A percentile compares a stretch with the other conserved stretches of the same genome.
These are phyloP conservation scores for Bryoerythrophyllum caledonicum DNA, from an alignment of 225 moss, liverwort and hornwort species.

Conservation along the genomic window DNA sequence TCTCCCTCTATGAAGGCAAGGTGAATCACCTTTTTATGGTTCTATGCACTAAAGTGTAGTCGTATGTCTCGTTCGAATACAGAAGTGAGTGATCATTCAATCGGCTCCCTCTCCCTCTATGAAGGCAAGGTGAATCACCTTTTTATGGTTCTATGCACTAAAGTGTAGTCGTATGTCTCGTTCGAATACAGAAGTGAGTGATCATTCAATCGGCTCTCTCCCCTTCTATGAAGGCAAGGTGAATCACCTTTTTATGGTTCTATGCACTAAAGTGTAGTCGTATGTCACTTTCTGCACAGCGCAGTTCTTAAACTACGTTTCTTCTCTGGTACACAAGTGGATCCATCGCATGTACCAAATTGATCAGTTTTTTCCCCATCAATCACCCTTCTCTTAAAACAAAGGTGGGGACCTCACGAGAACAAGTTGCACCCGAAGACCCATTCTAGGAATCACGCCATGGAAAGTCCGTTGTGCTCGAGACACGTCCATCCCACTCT, in stretches of 20 bases:
- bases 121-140: background rate
- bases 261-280: background rate
- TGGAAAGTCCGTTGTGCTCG: background rate
- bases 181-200: background rate
- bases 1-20: background rate
- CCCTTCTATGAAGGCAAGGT: background rate
- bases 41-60: background rate
- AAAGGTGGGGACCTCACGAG: background rate
- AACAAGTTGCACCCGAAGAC: background rate
- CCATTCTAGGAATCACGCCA: background rate
- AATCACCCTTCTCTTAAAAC: background rate
- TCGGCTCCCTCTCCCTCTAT: background rate
- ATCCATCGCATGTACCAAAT: background rate
- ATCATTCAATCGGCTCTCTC: background rate
- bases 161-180: background rate
- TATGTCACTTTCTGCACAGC: background rate
- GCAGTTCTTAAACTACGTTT: background rate
- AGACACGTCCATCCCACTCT: background rate
- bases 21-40: background rate
- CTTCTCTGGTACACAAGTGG: background rate
- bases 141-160: background rate
- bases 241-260: background rate
- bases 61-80: background rate
- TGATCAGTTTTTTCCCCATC: background rate
- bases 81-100: background rate